Base-by-base conservation (phyloP, 2,329 filamentous ascomycete species). In the Blumeria hordei region DNA sequence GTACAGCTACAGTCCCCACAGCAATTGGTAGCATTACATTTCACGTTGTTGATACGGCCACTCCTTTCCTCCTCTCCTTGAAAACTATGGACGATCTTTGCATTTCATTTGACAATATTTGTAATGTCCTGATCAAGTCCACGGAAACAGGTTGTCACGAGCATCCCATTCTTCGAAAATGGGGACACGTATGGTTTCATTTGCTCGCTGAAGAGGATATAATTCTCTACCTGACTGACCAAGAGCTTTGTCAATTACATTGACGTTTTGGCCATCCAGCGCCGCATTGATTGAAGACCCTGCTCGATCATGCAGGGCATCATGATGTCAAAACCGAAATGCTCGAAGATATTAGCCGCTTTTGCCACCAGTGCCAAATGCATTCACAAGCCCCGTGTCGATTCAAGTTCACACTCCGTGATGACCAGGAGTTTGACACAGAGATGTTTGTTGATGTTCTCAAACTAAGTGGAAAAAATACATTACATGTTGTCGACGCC, bases 321-420 rank as follows among this genome's bases (percentile, higher is more conserved):
- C 28, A n/a, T 37, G 50, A 52, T 36, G 50, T 35, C 21, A 53
- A 39, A 53, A 37, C 50, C n/a, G 10, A 6, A 37, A 12, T 10
- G 21, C 50, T 53, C 39, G 16, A 39, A 53, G 9, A 53, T n/a
- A 53, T 28, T 53, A 12, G 39, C 35, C 11, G 33, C 10, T 18
- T 12, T 18, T 41, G 35, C 39, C 33, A 53, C 34, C 37, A 53
- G 39, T 53, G 6, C 32, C 50, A 53, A 18, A n/a, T 34, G 37
- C 32, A 39, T 18, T n/a, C 9, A 14, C 28, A 34, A 9, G 50
- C 50, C 16, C 39, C 53, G 3, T 9, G 34, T 8, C 28, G 43
- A 14, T 55, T 55, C 33, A 55, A 55, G 34, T 49, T 55, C n/a
- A 50, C 39, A 44, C 43, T 55, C 34, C n/a, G 43, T 14, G 50